Conservation (phyloP, 495 filamentous ascomycete species). For the Neurospora sp. region DNA sequence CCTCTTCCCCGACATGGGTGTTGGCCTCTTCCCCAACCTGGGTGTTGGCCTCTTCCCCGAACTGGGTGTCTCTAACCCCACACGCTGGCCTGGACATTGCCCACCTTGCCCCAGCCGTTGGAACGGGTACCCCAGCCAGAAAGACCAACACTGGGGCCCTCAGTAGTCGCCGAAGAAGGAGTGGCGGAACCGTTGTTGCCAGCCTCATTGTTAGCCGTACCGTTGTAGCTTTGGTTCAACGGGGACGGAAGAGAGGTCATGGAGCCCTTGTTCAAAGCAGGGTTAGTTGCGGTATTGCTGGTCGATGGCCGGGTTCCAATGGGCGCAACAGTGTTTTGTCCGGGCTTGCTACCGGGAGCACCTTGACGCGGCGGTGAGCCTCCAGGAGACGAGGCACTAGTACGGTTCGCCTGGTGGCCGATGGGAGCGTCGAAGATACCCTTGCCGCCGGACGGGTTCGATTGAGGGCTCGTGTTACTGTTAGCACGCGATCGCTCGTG, state of each 20-base stretch:
- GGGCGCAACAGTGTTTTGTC: conserved; percentile 59
- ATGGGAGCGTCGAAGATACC: conserved; percentile 53
- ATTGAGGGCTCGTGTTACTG: conserved; percentile 67
- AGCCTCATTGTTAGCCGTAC: conserved; percentile 27
- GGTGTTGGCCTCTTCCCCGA: neutral
- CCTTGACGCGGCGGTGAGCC: conserved; percentile 72
- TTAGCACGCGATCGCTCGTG: conserved; percentile 71
- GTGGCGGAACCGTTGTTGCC: conserved; percentile 20
- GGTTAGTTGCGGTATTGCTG: conserved; percentile 46
- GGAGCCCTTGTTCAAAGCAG: conserved; percentile 70
- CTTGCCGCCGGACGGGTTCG: conserved; percentile 59
- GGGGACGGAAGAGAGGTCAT: conserved; percentile 87
- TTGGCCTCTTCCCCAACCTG: neutral
- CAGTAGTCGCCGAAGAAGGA: conserved; percentile 28
- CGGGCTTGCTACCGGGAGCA: conserved; percentile 39
- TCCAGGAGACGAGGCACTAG: conserved; percentile 81
- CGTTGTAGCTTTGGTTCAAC: conserved; percentile 65
- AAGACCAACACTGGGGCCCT: conserved; percentile 27
- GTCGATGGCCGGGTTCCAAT: conserved; percentile 79
- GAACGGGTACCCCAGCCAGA: conserved; percentile 62
- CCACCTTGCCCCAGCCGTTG: conserved; percentile 66
- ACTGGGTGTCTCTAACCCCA: conserved; percentile 48
- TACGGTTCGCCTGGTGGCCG: conserved; percentile 68
- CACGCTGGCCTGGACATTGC: conserved; percentile 63
- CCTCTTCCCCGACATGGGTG: neutral